Percentiles rank a stretch among this genome's conserved stretches.
Evolutionary conservation across 164 flowering plant species (phyloP).

Genomic region (Macadamia integrifolia): DNA sequence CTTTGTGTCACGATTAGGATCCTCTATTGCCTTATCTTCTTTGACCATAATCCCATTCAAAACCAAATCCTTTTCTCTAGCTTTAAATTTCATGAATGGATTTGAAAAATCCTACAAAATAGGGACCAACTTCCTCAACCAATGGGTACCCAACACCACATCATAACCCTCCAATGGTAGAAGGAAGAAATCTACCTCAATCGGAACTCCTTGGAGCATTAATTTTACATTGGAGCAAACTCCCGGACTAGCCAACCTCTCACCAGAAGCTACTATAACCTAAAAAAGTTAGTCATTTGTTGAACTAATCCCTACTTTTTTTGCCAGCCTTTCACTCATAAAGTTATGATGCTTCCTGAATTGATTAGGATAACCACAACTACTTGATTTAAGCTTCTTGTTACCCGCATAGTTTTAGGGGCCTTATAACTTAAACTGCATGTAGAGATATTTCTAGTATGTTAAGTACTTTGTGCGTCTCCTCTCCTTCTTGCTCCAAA

Average conservation of each 20-base stretch:
- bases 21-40: no score
- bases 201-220: background rate
- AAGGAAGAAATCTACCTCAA: background rate
- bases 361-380: no score
- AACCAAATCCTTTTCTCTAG: background rate
- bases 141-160: background rate
- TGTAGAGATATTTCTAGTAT: no score
- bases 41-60: background rate
- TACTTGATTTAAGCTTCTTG: no score
- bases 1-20: no score
- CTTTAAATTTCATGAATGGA: background rate
- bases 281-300: background rate
- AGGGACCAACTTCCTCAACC: background rate
- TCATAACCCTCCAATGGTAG: background rate
- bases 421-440: no score
- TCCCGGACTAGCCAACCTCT: background rate
- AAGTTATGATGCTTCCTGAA: no score
- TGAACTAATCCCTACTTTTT: no score
- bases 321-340: no score
- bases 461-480: no score
- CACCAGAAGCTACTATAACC: background rate
- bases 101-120: background rate
- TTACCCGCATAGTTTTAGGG: no score
- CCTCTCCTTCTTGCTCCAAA: no score
- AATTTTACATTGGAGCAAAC: background rate